phyloP scores from a whole-genome alignment of 805 yeast species.

The Deakozyma indianensis region DNA sequence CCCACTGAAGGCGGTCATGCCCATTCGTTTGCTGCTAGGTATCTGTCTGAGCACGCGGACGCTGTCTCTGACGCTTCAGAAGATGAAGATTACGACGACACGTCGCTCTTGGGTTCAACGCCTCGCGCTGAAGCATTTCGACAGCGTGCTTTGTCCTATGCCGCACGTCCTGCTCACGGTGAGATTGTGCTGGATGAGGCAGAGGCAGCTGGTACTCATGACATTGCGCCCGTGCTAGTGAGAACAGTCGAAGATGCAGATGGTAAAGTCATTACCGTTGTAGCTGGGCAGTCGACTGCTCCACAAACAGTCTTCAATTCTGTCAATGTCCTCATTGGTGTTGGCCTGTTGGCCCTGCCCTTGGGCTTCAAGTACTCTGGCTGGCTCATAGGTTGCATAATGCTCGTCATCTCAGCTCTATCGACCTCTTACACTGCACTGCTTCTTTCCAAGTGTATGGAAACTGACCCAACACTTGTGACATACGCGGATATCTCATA shows the following conservation, averaged over 20 bases:
- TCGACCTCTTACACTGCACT: conserved; percentile 68
- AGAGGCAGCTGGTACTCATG: conserved; percentile 2
- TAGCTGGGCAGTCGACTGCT: conserved; percentile 42
- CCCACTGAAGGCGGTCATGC: neutral
- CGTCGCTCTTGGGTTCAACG: neutral
- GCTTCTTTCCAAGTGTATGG: conserved; percentile 59
- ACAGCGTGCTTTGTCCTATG: neutral
- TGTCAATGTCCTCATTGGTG: conserved; percentile 52
- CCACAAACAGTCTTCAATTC: conserved; percentile 58
- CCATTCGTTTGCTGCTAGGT: neutral
- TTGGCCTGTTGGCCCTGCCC: conserved; percentile 53
- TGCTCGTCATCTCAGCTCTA: conserved; percentile 45
- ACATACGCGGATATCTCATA: conserved; percentile 83
- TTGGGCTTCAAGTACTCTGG: conserved; percentile 53
- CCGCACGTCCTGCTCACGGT: neutral
- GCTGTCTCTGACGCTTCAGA: conserved; percentile 3
- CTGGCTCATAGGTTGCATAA: conserved; percentile 42
- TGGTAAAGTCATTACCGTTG: conserved; percentile 52
- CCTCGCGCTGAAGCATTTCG: neutral
- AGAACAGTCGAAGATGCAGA: conserved; percentile 49
- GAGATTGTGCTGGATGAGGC: neutral
- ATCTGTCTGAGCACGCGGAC: neutral
- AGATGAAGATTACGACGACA: conserved; percentile 5
- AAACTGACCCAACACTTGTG: conserved; percentile 63
- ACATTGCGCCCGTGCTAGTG: conserved; percentile 31